Conservation (phyloP, 345 rosid species). For the Citrus medica region DNA sequence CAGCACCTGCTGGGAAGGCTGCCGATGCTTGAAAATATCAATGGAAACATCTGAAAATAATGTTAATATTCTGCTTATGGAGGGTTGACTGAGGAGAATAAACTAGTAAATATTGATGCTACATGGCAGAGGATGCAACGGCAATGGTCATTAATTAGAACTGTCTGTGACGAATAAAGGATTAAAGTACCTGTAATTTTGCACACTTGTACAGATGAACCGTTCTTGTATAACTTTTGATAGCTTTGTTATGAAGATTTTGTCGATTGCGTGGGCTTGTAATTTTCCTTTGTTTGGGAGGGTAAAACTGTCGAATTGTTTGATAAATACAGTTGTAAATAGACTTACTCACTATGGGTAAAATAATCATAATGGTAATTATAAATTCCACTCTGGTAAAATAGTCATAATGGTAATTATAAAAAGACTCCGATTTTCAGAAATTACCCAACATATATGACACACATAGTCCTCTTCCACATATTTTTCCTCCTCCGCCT, state of each 20-base stretch:
- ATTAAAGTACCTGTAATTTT: background rate
- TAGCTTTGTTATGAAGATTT: too few relatives aligned
- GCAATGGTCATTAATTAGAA: background rate
- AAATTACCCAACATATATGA: too few relatives aligned
- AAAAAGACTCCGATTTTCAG: too few relatives aligned
- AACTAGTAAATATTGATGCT: background rate
- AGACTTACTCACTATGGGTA: too few relatives aligned
- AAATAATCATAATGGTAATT: too few relatives aligned
- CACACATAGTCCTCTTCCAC: too few relatives aligned
- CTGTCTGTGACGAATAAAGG: background rate
- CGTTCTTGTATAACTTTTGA: background rate
- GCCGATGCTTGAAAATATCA: slow-evolving; percentile 39
- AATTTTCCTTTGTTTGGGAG: too few relatives aligned
- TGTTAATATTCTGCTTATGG: background rate
- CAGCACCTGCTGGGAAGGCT: slow-evolving; percentile 38
- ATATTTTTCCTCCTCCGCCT: background rate
- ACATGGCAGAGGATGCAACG: background rate
- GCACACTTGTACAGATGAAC: background rate
- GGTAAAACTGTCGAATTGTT: too few relatives aligned
- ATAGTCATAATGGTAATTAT: too few relatives aligned
- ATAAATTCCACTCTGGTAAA: too few relatives aligned
- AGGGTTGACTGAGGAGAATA: background rate
- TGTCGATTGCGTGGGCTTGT: too few relatives aligned
- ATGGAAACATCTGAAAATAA: background rate
- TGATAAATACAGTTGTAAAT: too few relatives aligned